phyloP scores from a whole-genome alignment of 2,329 filamentous ascomycete genomes.

The Xenoacremonium recifei region DNA sequence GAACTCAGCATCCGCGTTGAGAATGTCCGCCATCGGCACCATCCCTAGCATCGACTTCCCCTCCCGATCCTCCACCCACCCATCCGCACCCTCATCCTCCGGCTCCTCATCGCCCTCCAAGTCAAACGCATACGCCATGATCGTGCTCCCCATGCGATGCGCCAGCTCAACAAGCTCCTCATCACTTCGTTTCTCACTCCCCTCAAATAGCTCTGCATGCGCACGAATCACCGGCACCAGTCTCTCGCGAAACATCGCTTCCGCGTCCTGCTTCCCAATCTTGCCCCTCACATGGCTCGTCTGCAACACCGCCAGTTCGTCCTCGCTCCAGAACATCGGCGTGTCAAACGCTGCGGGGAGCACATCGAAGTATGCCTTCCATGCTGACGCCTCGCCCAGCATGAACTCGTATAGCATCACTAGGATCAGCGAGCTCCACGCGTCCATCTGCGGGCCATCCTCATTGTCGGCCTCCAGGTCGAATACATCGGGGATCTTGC shows the following conservation, averaged over 20 bases:
- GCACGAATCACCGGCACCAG: conserved; percentile 51
- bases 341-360: conserved; percentile 74
- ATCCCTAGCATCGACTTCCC: conserved; percentile 69
- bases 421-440: conserved; percentile 65
- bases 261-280: conserved; percentile 71
- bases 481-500: conserved; percentile 55
- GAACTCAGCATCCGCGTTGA: conserved; percentile 87
- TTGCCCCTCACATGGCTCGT: conserved; percentile 74
- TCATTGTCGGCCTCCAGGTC: conserved; percentile 35
- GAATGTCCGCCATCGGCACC: conserved; percentile 86
- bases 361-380: conserved; percentile 76
- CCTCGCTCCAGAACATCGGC: conserved; percentile 81
- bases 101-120: conserved; percentile 58
- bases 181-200: conserved; percentile 36
- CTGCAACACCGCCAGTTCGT: conserved; percentile 71
- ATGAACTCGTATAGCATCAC: conserved; percentile 76
- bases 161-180: conserved; percentile 52
- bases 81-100: conserved; percentile 60
- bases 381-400: conserved; percentile 59
- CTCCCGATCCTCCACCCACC: conserved; percentile 64
- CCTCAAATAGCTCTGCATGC: conserved; percentile 43
- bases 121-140: conserved; percentile 94
- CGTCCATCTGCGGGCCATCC: conserved; percentile 42
- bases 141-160: conserved; percentile 81
- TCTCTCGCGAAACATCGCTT: conserved; percentile 61